phyloP scores from a whole-genome alignment of 768 basidiomycete genomes.

The Lentinus brumalis region DNA sequence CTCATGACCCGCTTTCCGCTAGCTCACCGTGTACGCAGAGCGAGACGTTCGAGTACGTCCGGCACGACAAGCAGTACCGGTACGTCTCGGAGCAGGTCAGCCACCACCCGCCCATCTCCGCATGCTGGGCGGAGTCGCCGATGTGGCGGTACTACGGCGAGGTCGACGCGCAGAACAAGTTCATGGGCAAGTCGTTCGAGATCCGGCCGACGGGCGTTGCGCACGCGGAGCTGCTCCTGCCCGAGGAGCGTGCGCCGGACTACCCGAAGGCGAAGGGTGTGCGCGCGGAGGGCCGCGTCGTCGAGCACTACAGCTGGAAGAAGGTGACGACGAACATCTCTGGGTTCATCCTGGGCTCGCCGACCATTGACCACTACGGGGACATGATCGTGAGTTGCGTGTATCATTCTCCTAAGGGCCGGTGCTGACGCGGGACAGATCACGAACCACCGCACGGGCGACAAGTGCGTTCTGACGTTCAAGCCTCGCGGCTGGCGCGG shows the following conservation, averaged over 20 bases:
- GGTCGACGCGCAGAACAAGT: constrained; percentile 96
- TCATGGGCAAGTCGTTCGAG: constrained; percentile 96
- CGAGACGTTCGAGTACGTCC: constrained; percentile 94
- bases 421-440: constrained; percentile 41
- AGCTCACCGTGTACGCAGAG: constrained; percentile 43
- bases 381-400: constrained; percentile 79
- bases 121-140: constrained; percentile 92
- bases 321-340: constrained; percentile 91
- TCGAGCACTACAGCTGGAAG: constrained; percentile 95
- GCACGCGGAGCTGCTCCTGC: constrained; percentile 80
- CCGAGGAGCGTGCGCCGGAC: constrained; percentile 58
- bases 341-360: constrained; percentile 86
- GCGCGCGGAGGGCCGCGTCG: constrained; percentile 51
- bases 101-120: constrained; percentile 96
- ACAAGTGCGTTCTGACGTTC: constrained; percentile 88
- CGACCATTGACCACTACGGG: constrained; percentile 68
- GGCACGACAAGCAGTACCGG: constrained; percentile 84
- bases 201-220: constrained; percentile 95
- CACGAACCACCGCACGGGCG: constrained; percentile 88
- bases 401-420: neutral
- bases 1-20: neutral
- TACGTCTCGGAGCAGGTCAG: constrained; percentile 97
- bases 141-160: constrained; percentile 91
- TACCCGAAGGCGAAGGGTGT: constrained; percentile 61
- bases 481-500: constrained; percentile 96